Base-by-base conservation (phyloP, 257 asterid species). In the Penstemon newberryi region DNA sequence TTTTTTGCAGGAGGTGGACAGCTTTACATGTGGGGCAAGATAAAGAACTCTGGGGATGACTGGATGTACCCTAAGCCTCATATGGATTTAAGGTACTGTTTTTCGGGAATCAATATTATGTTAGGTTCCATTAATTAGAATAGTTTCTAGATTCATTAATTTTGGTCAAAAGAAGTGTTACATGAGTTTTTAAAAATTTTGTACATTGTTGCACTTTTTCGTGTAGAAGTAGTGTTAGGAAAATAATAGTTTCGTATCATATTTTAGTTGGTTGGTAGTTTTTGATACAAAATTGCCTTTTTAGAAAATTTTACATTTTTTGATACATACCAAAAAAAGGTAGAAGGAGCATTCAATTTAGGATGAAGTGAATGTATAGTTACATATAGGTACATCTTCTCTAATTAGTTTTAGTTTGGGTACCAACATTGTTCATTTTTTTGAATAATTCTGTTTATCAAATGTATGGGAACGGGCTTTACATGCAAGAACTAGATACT, bases 21-120 rank as follows among this genome's bases (percentile, higher is more conserved):
- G 85, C 89, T 94, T 67, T 91, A 89, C 92, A 94, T 94, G 96
- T 91, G 99, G 99, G 99, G 99, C 72, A 94, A 94, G 77, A 75
- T 94, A 63, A 94, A 91, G 88, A 82, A 13, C 80, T 81, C 82
- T 9, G 99, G 99, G 72, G 99, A 94, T 77, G 97, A 94, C 69
- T 91, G 89, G 95, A 94, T 94, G 99, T 94, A 94, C 84, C 99
- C 99, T 19, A 94, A 94, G 82, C 96, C 99, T 69, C 87, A 86
- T 51, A 74, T 94, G 96, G 99, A 94, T 79, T 84, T 94, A 77
- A 94, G 96, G 99, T 94, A 70, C 53, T 80, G 67, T 60, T 75
- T 69, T 56, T 56, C 61, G 56, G 44, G 45, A 53, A 37, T 65
- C 56, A 60, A 45, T 67, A 36, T 56, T 13, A 40, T 4, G 7